These are phyloP conservation scores for Fusarium penzigii DNA, from an alignment of 2,329 filamentous ascomycete species.

Conservation along the genomic window DNA sequence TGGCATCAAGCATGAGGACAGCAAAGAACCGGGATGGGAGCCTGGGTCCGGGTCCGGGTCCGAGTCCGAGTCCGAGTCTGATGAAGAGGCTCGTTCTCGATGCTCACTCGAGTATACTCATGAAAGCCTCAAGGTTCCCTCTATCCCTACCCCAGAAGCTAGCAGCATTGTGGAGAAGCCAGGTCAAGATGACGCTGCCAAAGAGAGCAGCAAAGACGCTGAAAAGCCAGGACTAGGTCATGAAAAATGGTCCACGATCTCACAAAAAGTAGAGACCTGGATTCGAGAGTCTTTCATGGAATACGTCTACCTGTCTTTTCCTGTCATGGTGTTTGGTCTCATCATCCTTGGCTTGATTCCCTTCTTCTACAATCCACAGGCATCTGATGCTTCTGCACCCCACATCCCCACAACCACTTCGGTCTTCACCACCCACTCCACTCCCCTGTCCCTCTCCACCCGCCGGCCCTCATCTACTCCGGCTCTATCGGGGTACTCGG, in stretches of 20 bases:
- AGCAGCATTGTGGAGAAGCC: slow-evolving; percentile 29
- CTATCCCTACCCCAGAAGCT: slow-evolving; percentile 39
- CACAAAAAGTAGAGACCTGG: slow-evolving; percentile 12
- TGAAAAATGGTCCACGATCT: slow-evolving; percentile 13
- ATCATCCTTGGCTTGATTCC: slow-evolving; percentile 26
- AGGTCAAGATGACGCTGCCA: slow-evolving; percentile 5
- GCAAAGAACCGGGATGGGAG: neutral
- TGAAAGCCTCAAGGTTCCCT: slow-evolving; percentile 47
- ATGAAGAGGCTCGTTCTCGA: slow-evolving; percentile 43
- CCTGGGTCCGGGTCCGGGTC: slow-evolving; percentile 31
- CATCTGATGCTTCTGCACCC: slow-evolving; percentile 16
- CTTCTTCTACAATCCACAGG: slow-evolving; percentile 29
- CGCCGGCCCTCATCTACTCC: slow-evolving; percentile 15
- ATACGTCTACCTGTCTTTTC: slow-evolving; percentile 22
- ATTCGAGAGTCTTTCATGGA: slow-evolving; percentile 18
- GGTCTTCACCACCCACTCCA: slow-evolving; percentile 26
- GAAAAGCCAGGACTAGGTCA: slow-evolving; percentile 9
- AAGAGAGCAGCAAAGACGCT: slow-evolving; percentile 9
- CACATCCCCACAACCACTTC: slow-evolving; percentile 28
- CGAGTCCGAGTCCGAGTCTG: slow-evolving; percentile 34
- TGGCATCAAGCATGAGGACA: too few relatives aligned
- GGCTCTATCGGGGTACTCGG: slow-evolving; percentile 16
- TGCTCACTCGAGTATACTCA: slow-evolving; percentile 52
- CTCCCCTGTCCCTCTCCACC: slow-evolving; percentile 18
- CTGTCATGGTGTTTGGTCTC: slow-evolving; percentile 26